Base-by-base conservation (phyloP, 371 early-diverging fungal genomes). In the Circinella minor region DNA sequence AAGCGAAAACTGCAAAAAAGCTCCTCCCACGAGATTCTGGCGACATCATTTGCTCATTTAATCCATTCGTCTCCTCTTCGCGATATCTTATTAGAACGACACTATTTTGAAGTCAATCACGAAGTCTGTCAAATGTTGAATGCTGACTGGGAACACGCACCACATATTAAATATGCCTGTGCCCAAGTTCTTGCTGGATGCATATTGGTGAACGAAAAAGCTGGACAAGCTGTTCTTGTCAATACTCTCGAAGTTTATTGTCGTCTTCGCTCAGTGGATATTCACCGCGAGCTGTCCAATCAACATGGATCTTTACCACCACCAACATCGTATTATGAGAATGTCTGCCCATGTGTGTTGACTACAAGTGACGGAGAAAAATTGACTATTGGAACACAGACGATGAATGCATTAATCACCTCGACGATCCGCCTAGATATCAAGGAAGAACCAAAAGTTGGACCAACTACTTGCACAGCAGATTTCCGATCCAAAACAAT, bases 161-260 rank as follows among this genome's bases (percentile, higher is more conserved):
- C 77, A 0, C 71, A 74, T 47, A 55, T 67, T 15, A 69, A 69
- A 39, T 71, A 65, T 62, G 66, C 67, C 4, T 69, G 71, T 17
- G 74, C 72, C 9, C 61, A 67, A 39, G 61, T 62, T 4, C 57
- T 74, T 18, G 76, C 74, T 3, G 74, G 76, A 0, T 66, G 55
- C 4, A 69, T 72, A 20, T 57, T 76, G 4, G 9, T 68, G 14
- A 79, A 76, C 62, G 55, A 36, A 20, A 63, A 13, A 6, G 73
- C 74, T 51, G 74, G 70, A 1, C 69, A 79, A 11, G 74, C 79
- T 11, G 66, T 72, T 47, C 66, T 72, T 8, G 68, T 67, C 38
- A 77, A 77, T 46, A 73, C 74, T 34, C 63, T 77, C 17, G 78
- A 77, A 61, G 69, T 67, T 54, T 76, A 74, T 71, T 74, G 75